These are phyloP conservation scores for Paramecium bursaria DNA, from an alignment of 73 alveolate genomes.

Conservation along the genomic window DNA sequence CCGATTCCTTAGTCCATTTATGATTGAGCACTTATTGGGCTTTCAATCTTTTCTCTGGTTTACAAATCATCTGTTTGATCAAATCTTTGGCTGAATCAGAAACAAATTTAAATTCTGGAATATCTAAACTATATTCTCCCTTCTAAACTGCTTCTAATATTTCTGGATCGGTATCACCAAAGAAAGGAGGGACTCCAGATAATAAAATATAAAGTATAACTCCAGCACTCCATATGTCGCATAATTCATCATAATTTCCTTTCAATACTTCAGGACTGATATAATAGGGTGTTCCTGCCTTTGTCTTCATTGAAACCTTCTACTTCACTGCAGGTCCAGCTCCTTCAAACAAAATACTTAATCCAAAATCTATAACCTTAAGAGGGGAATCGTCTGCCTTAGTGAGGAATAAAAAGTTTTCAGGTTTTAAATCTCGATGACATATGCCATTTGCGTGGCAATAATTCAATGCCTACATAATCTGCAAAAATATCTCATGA, in stretches of 20 bases:
- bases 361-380: slow-evolving; percentile 78
- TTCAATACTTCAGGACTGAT: slow-evolving; percentile 79
- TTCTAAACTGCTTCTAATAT: slow-evolving; percentile 72
- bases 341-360: slow-evolving; percentile 77
- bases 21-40: slow-evolving; percentile 72
- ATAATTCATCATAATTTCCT: slow-evolving; percentile 78
- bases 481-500: slow-evolving; percentile 69
- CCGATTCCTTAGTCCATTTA: slow-evolving; percentile 72
- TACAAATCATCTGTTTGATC: slow-evolving; percentile 70
- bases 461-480: slow-evolving; percentile 77
- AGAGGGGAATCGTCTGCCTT: slow-evolving; percentile 70
- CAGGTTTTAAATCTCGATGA: slow-evolving; percentile 86
- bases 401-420: slow-evolving; percentile 74
- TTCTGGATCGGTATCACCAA: slow-evolving; percentile 78
- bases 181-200: slow-evolving; percentile 82
- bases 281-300: slow-evolving; percentile 79
- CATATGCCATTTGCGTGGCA: slow-evolving; percentile 79
- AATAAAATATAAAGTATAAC: slow-evolving; percentile 76
- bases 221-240: slow-evolving; percentile 82
- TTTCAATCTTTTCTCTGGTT: slow-evolving; percentile 72
- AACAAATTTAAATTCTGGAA: slow-evolving; percentile 62
- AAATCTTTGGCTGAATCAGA: slow-evolving; percentile 77
- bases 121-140: slow-evolving; percentile 71
- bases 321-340: not conserved
- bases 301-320: slow-evolving; percentile 69